Base-by-base conservation (phyloP, 257 asterid genomes). In the Knoxia roxburghii region DNA sequence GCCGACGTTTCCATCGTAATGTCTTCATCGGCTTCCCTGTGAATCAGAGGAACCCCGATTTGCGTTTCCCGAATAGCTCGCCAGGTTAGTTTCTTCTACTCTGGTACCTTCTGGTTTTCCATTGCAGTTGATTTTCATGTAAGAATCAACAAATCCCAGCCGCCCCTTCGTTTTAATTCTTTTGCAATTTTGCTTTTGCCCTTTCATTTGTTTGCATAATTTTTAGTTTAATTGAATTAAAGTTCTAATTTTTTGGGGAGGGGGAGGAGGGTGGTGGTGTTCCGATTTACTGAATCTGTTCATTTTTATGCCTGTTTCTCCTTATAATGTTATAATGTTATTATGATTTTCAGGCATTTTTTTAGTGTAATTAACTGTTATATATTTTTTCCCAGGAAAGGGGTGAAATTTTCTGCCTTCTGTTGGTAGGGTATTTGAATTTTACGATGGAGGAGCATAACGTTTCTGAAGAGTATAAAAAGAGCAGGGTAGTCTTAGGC, bases 401-500 rank as follows among this genome's bases (percentile, higher is more conserved):
- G n/a, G n/a, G n/a, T n/a, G n/a, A n/a, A n/a, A n/a, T n/a, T n/a
- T n/a, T n/a, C n/a, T n/a, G n/a, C n/a, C n/a, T n/a, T n/a, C n/a
- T n/a, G n/a, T n/a, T n/a, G n/a, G n/a, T n/a, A n/a, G n/a, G n/a
- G 1, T 4, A 1, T 13, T 15, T 48, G 23, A 18, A 6, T 48
- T 48, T 14, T 3, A 0, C 18, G 49, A 89, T 85, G 95, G 80
- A 77, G 14, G 85, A 76, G 62, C 72, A 73, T 35, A 71, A 72
- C 62, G 50, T 65, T 37, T 61, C 81, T 35, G 76, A 68, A 21
- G 83, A 84, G 74, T 24, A n/a, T 69, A 18, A 54, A 32, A 76
- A 67, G 67, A 67, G 71, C 30, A 76, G 89, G 62, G 4, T 76
- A 5, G 82, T 56, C 69, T 77, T 87, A 18, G 87, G 85, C 18